phyloP scores from a whole-genome alignment of 2,329 filamentous ascomycete species.

The Elsinoe ampelina region DNA sequence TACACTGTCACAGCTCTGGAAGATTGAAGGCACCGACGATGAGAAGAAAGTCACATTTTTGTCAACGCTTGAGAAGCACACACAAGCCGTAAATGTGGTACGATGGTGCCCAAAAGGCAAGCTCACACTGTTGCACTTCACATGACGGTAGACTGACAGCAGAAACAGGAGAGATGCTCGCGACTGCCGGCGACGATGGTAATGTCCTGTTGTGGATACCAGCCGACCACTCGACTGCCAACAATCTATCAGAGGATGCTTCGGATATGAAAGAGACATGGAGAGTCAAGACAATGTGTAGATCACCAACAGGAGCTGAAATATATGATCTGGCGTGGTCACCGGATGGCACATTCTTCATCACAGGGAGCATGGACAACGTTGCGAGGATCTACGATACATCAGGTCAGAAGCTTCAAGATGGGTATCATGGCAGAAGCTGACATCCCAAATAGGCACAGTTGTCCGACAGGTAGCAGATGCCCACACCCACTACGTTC shows the following conservation, averaged over 20 bases:
- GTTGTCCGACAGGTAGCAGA: slow-evolving; percentile 90
- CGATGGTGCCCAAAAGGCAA: slow-evolving; percentile 88
- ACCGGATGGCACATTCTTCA: slow-evolving; percentile 91
- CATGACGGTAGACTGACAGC: not conserved
- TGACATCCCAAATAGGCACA: slow-evolving; percentile 36
- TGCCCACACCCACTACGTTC: slow-evolving; percentile 86
- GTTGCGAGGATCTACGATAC: slow-evolving; percentile 95
- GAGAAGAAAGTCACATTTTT: slow-evolving; percentile 86
- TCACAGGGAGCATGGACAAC: slow-evolving; percentile 99
- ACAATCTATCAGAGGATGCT: slow-evolving; percentile 55
- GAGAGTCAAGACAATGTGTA: slow-evolving; percentile 96
- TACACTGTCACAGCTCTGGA: slow-evolving; percentile 68
- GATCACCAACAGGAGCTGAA: slow-evolving; percentile 75
- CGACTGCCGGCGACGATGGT: slow-evolving; percentile 92
- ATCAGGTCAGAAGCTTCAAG: slow-evolving; percentile 34
- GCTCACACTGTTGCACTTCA: slow-evolving; percentile 19
- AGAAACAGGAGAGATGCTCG: slow-evolving; percentile 71
- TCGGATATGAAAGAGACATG: slow-evolving; percentile 93
- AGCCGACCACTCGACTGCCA: slow-evolving; percentile 59
- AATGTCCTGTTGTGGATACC: slow-evolving; percentile 96
- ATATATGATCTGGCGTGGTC: slow-evolving; percentile 99
- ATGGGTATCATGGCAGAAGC: slow-evolving; percentile 12
- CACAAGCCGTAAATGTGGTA: slow-evolving; percentile 95
- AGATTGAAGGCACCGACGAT: slow-evolving; percentile 72
- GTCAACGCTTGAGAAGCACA: slow-evolving; percentile 84